Evolutionary conservation across 2,329 filamentous ascomycete species (phyloP), one percentile per base, ranked within the genome.

Genomic region (Zymoseptoria tritici): DNA sequence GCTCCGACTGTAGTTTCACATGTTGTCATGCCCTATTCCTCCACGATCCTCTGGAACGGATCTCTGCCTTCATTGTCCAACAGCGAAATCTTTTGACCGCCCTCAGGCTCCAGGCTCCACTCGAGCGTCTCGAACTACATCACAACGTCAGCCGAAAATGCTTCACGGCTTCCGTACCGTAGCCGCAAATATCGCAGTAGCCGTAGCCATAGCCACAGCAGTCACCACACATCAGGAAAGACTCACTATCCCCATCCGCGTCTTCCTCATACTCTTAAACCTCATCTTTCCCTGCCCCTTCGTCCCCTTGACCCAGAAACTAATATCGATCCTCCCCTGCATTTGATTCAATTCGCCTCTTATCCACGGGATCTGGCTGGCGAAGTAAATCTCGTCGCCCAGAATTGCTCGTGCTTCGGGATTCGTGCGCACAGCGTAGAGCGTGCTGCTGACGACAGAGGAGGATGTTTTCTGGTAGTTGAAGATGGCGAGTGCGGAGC

Each of bases 391-490:
- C 66, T 81, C 78, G 75, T 97, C 90, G 64, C 94, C 94, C 26
- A 99, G 83, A 52, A 87, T 78, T 59, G 85, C 86, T 70, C 92
- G 85, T 52, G 91, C 94, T 60, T 80, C 77, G 2, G 83, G 78
- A 59, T 88, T 91, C 2, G 90, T 95, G 64, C 94, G 89, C 64
- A 99, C 83, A 1, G 93, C 89, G 80, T 97, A 99, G 26, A 99
- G 83, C 4, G 91, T 94, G 58, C 89, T 90, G 58, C 85, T 85
- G n/a, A 97, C 77, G 49, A 78, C 88, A 57, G 89, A 89, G 24
- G 86, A 91, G n/a, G 89, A 91, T 59, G 87, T 85, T 76, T 97
- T 97, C 75, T 99, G 93, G 83, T 99, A 97, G 83, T 99, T 99
- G 88, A 99, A 97, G 76, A 99, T 97, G 67, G 88, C 90, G 61